phyloP scores from a whole-genome alignment of 1,284 basidiomycete species.

The Cutaneotrichosporon daszewskae region DNA sequence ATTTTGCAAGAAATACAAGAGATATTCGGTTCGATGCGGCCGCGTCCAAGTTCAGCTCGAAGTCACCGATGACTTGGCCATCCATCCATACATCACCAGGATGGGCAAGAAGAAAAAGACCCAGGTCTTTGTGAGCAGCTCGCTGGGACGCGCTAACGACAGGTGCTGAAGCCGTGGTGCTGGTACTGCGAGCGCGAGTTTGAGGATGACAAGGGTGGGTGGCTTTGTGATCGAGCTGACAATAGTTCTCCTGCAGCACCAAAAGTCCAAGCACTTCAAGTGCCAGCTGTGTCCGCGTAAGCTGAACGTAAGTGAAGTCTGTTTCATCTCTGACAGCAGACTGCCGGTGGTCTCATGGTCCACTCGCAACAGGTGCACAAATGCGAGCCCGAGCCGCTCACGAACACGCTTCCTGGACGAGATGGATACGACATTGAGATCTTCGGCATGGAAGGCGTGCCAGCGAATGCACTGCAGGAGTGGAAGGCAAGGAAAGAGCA shows the following conservation, averaged over 20 bases:
- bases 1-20: no score
- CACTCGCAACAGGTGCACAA: conserved; percentile 99
- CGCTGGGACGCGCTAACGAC: conserved; percentile 8
- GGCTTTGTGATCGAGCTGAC: conserved; percentile 6
- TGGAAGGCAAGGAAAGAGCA: conserved; percentile 92
- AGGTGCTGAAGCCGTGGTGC: conserved; percentile 89
- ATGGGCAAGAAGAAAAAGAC: conserved; percentile 49
- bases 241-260: conserved; percentile 92
- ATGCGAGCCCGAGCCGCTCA: conserved; percentile 94
- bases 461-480: conserved; percentile 85
- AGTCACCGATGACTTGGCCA: no score
- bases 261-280: conserved; percentile 99
- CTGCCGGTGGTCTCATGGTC: conserved; percentile 95
- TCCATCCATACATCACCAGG: conserved; percentile 17
- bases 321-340: conserved; percentile 23
- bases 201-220: conserved; percentile 86
- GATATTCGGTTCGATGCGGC: no score
- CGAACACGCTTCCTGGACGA: conserved; percentile 90
- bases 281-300: conserved; percentile 92
- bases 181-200: conserved; percentile 99
- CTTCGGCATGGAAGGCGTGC: conserved; percentile 98
- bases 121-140: conserved; percentile 39
- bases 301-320: conserved; percentile 56
- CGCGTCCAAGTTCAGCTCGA: no score
- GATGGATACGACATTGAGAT: conserved; percentile 99